Evolutionary conservation across 2,329 filamentous ascomycete species (phyloP).

Genomic region (Huntiella abstrusa): DNA sequence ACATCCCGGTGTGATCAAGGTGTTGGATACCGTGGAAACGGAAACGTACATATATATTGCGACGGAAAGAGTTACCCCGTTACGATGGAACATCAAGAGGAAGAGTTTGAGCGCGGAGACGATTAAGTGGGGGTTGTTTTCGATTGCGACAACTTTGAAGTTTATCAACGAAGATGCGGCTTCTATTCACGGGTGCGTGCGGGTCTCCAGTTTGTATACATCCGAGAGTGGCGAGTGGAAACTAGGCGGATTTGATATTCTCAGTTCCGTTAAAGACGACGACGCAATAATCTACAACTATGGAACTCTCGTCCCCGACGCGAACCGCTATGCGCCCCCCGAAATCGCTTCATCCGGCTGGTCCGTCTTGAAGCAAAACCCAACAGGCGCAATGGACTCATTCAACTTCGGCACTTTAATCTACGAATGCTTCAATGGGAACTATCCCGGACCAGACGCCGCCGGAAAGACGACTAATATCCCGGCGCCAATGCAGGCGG

Average conservation of each 20-base stretch:
- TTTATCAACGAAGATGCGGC: conserved; percentile 90
- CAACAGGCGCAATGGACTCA: conserved; percentile 64
- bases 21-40: conserved; percentile 88
- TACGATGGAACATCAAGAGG: conserved; percentile 78
- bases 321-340: conserved; percentile 66
- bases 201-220: conserved; percentile 74
- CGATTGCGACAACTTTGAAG: conserved; percentile 74
- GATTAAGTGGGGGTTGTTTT: conserved; percentile 87
- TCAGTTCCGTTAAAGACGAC: conserved; percentile 92
- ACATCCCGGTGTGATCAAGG: conserved; percentile 86
- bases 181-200: conserved; percentile 76
- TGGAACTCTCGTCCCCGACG: conserved; percentile 72
- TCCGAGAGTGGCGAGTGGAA: conserved; percentile 98
- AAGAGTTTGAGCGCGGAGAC: conserved; percentile 82
- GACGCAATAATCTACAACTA: conserved; percentile 88
- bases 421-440: conserved; percentile 81
- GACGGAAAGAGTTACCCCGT: conserved; percentile 70
- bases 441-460: conserved; percentile 58
- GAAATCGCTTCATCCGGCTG: conserved; percentile 78
- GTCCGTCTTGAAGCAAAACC: conserved; percentile 72
- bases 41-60: conserved; percentile 93
- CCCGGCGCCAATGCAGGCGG: conserved; percentile 71
- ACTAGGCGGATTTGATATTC: conserved; percentile 75
- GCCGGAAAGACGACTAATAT: conserved; percentile 71
- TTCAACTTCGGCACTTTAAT: conserved; percentile 73